These are phyloP conservation scores for Trametes cingulata DNA, from an alignment of 768 basidiomycete species.

Conservation along the genomic window DNA sequence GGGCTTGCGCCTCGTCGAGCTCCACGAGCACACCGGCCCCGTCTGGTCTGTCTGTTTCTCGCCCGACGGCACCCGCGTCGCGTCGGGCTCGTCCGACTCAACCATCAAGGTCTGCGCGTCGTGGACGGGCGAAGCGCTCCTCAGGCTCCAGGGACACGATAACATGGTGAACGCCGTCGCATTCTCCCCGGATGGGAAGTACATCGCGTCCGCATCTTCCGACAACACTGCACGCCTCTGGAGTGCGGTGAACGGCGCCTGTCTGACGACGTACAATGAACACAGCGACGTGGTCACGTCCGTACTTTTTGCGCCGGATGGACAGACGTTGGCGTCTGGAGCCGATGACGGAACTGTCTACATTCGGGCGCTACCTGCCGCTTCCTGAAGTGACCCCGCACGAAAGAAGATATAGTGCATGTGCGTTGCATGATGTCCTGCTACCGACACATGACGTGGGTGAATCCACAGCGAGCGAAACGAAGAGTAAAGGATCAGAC, in stretches of 20 bases:
- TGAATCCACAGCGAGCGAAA: too few relatives aligned
- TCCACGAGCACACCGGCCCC: slow-evolving; percentile 17
- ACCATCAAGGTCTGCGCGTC: slow-evolving; percentile 32
- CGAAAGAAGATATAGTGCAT: too few relatives aligned
- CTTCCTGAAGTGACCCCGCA: slow-evolving; percentile 33
- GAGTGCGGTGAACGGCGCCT: slow-evolving; percentile 11
- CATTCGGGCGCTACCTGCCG: background rate
- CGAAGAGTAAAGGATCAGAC: too few relatives aligned
- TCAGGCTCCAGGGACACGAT: slow-evolving; percentile 19
- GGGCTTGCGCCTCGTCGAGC: slow-evolving; percentile 27
- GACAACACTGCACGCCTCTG: slow-evolving; percentile 33
- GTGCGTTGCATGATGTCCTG: too few relatives aligned
- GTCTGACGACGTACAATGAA: slow-evolving; percentile 14
- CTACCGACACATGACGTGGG: too few relatives aligned
- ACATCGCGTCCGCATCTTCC: slow-evolving; percentile 31
- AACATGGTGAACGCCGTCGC: slow-evolving; percentile 22
- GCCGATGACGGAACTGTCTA: slow-evolving; percentile 28
- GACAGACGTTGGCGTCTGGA: slow-evolving; percentile 30
- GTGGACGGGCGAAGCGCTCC: slow-evolving; percentile 10
- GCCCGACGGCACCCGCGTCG: slow-evolving; percentile 27
- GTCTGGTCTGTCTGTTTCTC: slow-evolving; percentile 37
- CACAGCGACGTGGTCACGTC: slow-evolving; percentile 20
- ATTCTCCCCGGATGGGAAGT: slow-evolving; percentile 33
- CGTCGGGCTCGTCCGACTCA: slow-evolving; percentile 29
- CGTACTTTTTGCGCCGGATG: slow-evolving; percentile 21